These are phyloP conservation scores for Penicillium thymicola DNA, from an alignment of 2,329 filamentous ascomycete genomes.

Conservation along the genomic window DNA sequence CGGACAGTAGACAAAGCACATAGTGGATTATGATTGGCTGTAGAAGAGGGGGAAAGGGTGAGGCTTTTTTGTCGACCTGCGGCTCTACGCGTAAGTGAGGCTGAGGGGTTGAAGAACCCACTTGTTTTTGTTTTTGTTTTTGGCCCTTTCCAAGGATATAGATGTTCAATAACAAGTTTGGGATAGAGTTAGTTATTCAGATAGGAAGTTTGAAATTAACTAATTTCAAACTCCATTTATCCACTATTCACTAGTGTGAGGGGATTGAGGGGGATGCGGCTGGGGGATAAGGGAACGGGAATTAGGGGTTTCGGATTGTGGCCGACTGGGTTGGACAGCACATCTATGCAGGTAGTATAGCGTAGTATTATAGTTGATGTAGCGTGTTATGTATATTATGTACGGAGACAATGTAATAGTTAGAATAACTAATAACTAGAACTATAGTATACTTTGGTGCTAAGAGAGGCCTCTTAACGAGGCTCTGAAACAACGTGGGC, in stretches of 20 bases:
- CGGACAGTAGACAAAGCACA: background rate
- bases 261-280: background rate
- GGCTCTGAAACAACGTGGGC: conserved; percentile 11
- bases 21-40: background rate
- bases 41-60: background rate
- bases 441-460: background rate
- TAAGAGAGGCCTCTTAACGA: background rate
- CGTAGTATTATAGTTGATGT: background rate
- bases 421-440: background rate
- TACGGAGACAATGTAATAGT: background rate
- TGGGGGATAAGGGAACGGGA: background rate
- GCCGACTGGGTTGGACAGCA: conserved; percentile 1
- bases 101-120: conserved; percentile 13
- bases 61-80: conserved; percentile 5
- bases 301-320: conserved; percentile 1
- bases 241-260: conserved; percentile 2
- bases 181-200: background rate
- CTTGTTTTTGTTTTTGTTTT: background rate
- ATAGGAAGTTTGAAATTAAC: background rate
- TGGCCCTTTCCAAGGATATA: background rate
- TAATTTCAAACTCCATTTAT: background rate
- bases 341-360: conserved; percentile 2
- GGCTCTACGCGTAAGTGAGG: conserved; percentile 14
- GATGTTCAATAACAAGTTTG: background rate
- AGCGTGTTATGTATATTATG: background rate